Evolutionary conservation across 2,329 filamentous ascomycete species (phyloP), one percentile per base, ranked within the genome.

Genomic region (Purpureocillium takamizusanense): DNA sequence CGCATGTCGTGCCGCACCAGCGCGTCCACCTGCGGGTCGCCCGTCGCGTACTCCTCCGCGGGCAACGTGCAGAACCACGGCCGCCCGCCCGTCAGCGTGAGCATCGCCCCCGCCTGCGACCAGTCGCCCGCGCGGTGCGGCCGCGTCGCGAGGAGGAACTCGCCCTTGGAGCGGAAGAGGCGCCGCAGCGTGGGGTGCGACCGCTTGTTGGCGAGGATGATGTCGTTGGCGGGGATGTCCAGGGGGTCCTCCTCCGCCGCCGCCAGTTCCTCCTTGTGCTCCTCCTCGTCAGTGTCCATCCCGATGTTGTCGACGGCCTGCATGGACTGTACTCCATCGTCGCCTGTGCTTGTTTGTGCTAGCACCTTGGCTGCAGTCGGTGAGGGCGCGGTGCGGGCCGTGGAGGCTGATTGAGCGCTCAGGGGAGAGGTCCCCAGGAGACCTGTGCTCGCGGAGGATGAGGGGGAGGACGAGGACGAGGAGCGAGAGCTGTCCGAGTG

Each of bases 31-130:
- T 65, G 55, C 0, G 57, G 53, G 38, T 75, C 62, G 35, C 70
- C 61, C 0, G 72, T 72, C 2, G 42, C 62, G 51, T 70, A 74
- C 3, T 70, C 63, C 18, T 66, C 64, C 3, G 74, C 66, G 0
- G 70, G 62, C 0, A 82, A 55, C 7, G 75, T 76, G 43, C 73
- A 76, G 54, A 82, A 82, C 70, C 80, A 74, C 0, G 61, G 53
- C 1, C 65, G 66, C 2, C 75, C 74, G 10, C 74, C 74, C 0
- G 65, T 65, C 36, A 81, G 54, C 1, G 75, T 80, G 18, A 82
- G 63, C 71, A 81, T 81, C 11, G 73, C 75, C 2, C 78, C 77
- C 0, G 77, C 76, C 39, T 79, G 76, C 0, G 74, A 78, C 77
- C 76, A 81, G 33, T 76, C 72, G 33, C 76, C 76, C 7, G 62